Base-by-base conservation (phyloP, 768 basidiomycete species). In the Tulasnella sp. region DNA sequence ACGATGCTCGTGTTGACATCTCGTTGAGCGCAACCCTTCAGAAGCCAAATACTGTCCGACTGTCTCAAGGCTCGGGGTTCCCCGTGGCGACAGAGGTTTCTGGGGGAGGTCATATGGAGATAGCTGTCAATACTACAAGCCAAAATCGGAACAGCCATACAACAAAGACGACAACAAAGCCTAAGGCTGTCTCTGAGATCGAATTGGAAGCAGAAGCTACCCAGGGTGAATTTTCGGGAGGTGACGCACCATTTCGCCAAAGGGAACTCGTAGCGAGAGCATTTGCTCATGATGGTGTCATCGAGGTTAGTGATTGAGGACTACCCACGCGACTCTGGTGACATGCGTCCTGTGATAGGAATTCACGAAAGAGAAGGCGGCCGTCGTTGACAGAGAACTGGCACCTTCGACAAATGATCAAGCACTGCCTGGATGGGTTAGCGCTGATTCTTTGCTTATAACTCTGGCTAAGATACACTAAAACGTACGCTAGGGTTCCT, bases 221-320 rank as follows among this genome's bases (percentile, higher is more conserved):
- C 16, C 31, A 36, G 27, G 62, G 27, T 34, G 31, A 68, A 16
- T 12, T 36, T 18, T 27, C 8, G 18, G 24, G n/a, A 9, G 62
- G 10, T 36, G 62, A 46, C 62, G 89, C 88, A 76, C 93, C 94
- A 0, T 96, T 98, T 86, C 88, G 94, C 84, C 97, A 99, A 85
- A 89, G 94, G 52, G 96, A 99, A 82, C 88, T 99, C 18, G 96
- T 99, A 18, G 94, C 96, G 1, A 91, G 91, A 77, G 98, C 98
- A 0, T 99, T 99, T 86, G 97, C 97, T 1, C 97, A 96, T 2
- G 98, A 99, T 85, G 95, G 99, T 81, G 97, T 99, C 42, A 91
- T 98, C 95, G 95, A 83, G 44, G 91, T 83, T 39, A 21, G 76
- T 77, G 14, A 24, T 19, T 10, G 27, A 19, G 4, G 19, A 31